phyloP scores from a whole-genome alignment of 768 basidiomycete genomes.

The Suillus brevipes region DNA sequence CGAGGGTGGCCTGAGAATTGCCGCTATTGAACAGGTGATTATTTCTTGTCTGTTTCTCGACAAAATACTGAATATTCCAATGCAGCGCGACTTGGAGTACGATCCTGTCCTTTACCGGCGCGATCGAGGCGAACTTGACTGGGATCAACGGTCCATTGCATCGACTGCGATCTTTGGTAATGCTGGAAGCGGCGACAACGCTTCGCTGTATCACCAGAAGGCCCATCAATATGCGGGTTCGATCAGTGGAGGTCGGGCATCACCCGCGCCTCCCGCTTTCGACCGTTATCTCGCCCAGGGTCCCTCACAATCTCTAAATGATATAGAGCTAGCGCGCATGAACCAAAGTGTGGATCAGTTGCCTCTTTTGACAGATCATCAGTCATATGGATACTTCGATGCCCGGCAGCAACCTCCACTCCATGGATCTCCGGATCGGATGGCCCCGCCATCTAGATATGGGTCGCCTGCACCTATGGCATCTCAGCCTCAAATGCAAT shows the following conservation, averaged over 20 bases:
- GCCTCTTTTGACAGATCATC: constrained; percentile 50
- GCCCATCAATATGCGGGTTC: constrained; percentile 40
- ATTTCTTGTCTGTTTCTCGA: neutral
- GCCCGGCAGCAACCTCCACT: constrained; percentile 23
- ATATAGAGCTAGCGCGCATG: constrained; percentile 57
- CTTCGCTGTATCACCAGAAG: constrained; percentile 43
- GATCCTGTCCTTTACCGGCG: constrained; percentile 77
- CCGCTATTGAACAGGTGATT: constrained; percentile 71
- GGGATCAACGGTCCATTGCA: constrained; percentile 79
- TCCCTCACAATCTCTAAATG: constrained; percentile 35
- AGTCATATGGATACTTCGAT: constrained; percentile 19
- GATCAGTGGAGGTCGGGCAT: constrained; percentile 35
- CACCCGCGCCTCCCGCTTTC: constrained; percentile 48
- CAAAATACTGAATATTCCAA: constrained; percentile 4
- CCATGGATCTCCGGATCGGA: constrained; percentile 23
- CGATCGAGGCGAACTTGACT: constrained; percentile 84
- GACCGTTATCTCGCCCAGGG: constrained; percentile 59
- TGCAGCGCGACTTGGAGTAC: constrained; percentile 72
- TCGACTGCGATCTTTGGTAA: constrained; percentile 55
- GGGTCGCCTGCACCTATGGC: constrained; percentile 35
- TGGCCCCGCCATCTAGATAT: constrained; percentile 28
- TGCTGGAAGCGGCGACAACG: constrained; percentile 29
- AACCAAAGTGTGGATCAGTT: constrained; percentile 53
- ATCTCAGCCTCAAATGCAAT: constrained; percentile 43
- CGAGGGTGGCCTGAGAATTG: constrained; percentile 80